These are phyloP conservation scores for Neobulgaria alba DNA, from an alignment of 2,329 filamentous ascomycete genomes.

Conservation along the genomic window DNA sequence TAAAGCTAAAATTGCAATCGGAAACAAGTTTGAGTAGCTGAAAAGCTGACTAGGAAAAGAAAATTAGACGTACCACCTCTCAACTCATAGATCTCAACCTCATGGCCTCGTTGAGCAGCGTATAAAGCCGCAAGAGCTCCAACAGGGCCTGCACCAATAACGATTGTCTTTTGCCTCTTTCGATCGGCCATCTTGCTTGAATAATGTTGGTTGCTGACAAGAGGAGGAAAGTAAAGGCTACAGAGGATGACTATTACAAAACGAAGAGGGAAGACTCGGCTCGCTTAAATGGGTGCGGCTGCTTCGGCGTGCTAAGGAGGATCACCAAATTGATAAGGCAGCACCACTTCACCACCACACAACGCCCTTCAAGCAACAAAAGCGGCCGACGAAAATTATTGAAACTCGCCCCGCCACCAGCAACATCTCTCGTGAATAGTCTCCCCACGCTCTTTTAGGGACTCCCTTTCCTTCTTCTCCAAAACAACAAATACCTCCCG, in stretches of 20 bases:
- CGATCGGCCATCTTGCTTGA: background rate
- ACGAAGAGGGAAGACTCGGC: background rate
- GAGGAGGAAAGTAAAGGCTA: background rate
- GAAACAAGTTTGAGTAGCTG: no score
- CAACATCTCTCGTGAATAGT: no score
- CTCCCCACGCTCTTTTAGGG: no score
- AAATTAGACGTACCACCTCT: slow-evolving; percentile 63
- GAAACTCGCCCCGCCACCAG: no score
- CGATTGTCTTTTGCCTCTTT: slow-evolving; percentile 44
- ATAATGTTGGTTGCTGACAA: background rate
- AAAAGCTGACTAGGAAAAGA: no score
- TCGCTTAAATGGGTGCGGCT: background rate
- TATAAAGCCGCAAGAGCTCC: slow-evolving; percentile 88
- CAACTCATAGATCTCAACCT: slow-evolving; percentile 92
- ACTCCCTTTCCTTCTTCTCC: no score
- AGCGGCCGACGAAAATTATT: no score
- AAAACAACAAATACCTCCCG: background rate
- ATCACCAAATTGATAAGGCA: no score
- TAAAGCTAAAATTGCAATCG: no score
- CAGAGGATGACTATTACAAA: background rate
- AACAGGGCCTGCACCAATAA: slow-evolving; percentile 90
- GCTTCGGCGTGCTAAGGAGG: background rate
- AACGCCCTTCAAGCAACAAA: no score
- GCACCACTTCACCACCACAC: no score
- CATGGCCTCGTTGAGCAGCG: slow-evolving; percentile 76